Percentiles rank a stretch among this genome's conserved stretches.
phyloP scores from a whole-genome alignment of 1,284 basidiomycete genomes.

The Cryptococcus amylolentus region DNA sequence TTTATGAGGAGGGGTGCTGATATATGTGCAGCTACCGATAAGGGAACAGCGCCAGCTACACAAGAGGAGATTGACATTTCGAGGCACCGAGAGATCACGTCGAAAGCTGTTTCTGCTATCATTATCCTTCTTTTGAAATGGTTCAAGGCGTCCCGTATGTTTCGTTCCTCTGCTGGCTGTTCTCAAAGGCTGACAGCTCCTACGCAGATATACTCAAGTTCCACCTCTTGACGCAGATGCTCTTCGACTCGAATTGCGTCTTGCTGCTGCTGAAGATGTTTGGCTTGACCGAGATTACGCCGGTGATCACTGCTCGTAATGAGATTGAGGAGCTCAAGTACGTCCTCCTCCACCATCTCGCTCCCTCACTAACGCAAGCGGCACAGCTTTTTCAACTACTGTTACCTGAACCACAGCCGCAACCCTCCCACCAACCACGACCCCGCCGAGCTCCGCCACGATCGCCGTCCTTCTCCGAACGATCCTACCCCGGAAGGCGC shows the following conservation, averaged over 20 bases:
- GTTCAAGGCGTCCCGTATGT: conserved; percentile 95
- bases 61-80: conserved; percentile 94
- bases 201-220: conserved; percentile 90
- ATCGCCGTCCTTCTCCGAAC: neutral
- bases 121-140: conserved; percentile 87
- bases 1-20: neutral
- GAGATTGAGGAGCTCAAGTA: conserved; percentile 85
- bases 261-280: conserved; percentile 97
- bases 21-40: conserved; percentile 36
- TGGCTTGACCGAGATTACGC: conserved; percentile 85
- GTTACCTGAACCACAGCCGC: conserved; percentile 59
- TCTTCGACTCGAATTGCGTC: conserved; percentile 93
- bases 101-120: conserved; percentile 95
- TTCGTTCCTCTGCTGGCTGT: neutral
- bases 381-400: conserved; percentile 89
- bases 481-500: conserved; percentile 62
- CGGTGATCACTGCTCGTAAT: conserved; percentile 77
- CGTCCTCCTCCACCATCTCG: conserved; percentile 33
- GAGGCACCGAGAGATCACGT: conserved; percentile 94
- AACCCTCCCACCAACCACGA: conserved; percentile 36
- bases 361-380: neutral
- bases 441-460: conserved; percentile 52
- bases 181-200: neutral
- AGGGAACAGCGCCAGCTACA: conserved; percentile 59
- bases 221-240: conserved; percentile 88